phyloP scores from a whole-genome alignment of 2,329 filamentous ascomycete genomes.

The Tolypocladium sp. region DNA sequence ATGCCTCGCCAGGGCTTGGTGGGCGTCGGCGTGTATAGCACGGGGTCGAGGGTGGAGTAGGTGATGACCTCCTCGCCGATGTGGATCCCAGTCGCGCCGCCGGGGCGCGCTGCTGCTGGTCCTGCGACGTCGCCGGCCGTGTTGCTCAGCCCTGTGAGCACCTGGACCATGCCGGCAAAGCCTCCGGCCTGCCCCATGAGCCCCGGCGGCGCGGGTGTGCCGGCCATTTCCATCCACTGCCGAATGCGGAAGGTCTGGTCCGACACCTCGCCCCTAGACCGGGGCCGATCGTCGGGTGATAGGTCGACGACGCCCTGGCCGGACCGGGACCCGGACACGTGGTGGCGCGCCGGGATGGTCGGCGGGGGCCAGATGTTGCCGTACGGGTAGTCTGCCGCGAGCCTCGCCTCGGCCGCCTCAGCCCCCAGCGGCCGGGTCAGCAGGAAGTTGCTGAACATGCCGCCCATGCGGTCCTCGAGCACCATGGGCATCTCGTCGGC shows the following conservation, averaged over 20 bases:
- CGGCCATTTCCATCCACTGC: slow-evolving; percentile 63
- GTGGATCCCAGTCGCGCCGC: slow-evolving; percentile 29
- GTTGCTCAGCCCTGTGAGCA: slow-evolving; percentile 3
- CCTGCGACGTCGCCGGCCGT: neutral
- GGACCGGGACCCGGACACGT: slow-evolving; percentile 29
- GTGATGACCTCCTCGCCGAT: slow-evolving; percentile 51
- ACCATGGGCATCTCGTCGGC: slow-evolving; percentile 44
- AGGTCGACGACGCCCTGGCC: slow-evolving; percentile 14
- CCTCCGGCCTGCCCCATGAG: slow-evolving; percentile 18
- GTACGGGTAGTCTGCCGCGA: slow-evolving; percentile 29
- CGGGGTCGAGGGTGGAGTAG: slow-evolving; percentile 61
- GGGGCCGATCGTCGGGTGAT: slow-evolving; percentile 30
- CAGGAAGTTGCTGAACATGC: slow-evolving; percentile 58
- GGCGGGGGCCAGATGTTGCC: slow-evolving; percentile 67
- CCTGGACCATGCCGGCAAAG: slow-evolving; percentile 10
- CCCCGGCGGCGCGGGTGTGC: slow-evolving; percentile 16
- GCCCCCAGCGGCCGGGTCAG: slow-evolving; percentile 45
- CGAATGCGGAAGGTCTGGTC: slow-evolving; percentile 65
- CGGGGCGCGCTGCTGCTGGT: neutral
- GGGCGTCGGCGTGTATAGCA: slow-evolving; percentile 69
- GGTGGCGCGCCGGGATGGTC: slow-evolving; percentile 54
- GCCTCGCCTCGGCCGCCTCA: slow-evolving; percentile 21
- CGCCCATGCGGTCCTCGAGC: slow-evolving; percentile 32
- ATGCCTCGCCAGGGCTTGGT: slow-evolving; percentile 82
- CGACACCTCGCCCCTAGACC: slow-evolving; percentile 49